Evolutionary conservation across 2,329 filamentous ascomycete species (phyloP), one percentile per base, ranked within the genome.

Genomic region (Talaromyces amestolkiae): DNA sequence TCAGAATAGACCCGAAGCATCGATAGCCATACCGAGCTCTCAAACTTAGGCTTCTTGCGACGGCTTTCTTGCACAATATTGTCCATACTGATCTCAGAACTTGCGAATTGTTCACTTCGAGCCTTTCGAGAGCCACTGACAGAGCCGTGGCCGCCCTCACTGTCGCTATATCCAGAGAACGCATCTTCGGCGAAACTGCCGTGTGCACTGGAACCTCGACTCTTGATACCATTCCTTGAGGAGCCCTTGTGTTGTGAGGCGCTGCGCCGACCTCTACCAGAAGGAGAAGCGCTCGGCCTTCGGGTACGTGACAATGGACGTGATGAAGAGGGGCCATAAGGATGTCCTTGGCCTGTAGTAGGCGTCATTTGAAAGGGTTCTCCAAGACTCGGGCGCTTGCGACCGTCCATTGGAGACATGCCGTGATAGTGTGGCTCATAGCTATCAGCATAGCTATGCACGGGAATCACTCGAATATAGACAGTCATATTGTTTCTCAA

Each of bases 51-150:
- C 75, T 93, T 88, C 84, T 98, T 97, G 76, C 95, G 89, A 78
- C 95, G 90, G 70, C 94, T 93, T 75, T 96, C 95, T 80, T 98
- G 94, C 68, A 99, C 91, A 78, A 99, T 98, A 77, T 99, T 99
- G 72, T 97, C 93, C 71, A 97, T 87, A 77, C 94, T 98, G 75
- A 99, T 99, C 72, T 99, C 95, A 17, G 95, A 96, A 76, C 92
- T 97, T 58, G 92, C 93, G 73, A 97, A 87, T 69, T 92, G 90
- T 73, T 97, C 93, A 69, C 84, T 88, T 78, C 91, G 93, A 72
- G 85, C 87, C 77, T 91, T 91, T 73, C 91, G 89, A 66, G 90
- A 90, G 70, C 86, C 86, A 17, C 84, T 83, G 59, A 90, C 85
- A 64, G 92, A 93, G 70, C 87, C 90, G 68, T 91, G 86, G 33